Evolutionary conservation across 192 early-diverging fungal species (phyloP).

Genomic region (Tieghemiomyces parasiticus): DNA sequence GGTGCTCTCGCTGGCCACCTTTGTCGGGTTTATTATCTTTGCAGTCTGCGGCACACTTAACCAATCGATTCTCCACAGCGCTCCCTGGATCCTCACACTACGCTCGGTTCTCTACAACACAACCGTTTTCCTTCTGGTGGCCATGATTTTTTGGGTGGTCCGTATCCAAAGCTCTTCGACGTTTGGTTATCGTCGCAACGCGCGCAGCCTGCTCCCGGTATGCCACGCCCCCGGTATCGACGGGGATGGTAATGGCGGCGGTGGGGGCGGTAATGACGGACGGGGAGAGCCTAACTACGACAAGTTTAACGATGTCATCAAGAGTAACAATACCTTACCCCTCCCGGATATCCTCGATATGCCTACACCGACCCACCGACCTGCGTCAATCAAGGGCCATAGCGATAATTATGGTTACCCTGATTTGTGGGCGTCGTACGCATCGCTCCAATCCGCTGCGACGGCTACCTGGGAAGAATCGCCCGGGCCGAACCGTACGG

Average conservation of each 20-base stretch:
- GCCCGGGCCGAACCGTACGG: too few relatives aligned
- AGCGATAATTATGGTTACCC: too few relatives aligned
- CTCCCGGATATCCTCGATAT: not conserved
- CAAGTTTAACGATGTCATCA: not conserved
- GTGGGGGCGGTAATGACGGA: not conserved
- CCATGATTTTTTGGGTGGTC: conserved; percentile 7
- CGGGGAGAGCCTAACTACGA: not conserved
- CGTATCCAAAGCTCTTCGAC: conserved; percentile 2
- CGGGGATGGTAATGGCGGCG: not conserved
- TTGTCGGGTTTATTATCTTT: conserved; percentile 6
- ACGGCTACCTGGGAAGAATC: too few relatives aligned
- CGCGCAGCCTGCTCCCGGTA: not conserved
- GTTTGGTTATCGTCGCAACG: not conserved
- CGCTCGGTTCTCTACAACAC: conserved; percentile 8
- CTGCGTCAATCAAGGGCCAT: too few relatives aligned
- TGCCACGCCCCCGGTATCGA: not conserved
- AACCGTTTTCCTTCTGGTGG: conserved; percentile 3
- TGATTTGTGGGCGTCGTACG: too few relatives aligned
- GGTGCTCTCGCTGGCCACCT: conserved; percentile 5
- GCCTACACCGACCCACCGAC: not conserved
- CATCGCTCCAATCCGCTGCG: too few relatives aligned
- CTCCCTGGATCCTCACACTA: conserved; percentile 7
- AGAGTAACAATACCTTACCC: not conserved
- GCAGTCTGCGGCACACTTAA: conserved; percentile 7
- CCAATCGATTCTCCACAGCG: conserved; percentile 4